Conservation (phyloP, 2,329 filamentous ascomycete genomes). For the Colletotrichum tanaceti region DNA sequence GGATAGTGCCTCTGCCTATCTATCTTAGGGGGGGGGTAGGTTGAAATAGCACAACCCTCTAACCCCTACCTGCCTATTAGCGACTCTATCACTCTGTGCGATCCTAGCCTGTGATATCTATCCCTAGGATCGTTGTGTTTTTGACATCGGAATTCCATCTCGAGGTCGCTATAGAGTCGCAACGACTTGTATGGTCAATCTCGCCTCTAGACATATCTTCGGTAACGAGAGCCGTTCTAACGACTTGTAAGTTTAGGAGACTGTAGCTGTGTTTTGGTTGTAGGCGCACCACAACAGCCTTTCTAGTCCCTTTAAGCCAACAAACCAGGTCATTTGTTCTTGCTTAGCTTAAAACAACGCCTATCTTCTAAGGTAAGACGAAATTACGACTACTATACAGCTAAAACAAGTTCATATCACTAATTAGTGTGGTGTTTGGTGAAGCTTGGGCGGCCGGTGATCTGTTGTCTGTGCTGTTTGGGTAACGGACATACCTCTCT, state of each 20-base stretch:
- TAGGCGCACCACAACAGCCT: neutral
- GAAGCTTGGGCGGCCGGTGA: neutral
- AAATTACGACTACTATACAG: neutral
- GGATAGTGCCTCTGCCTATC: too few species aligned
- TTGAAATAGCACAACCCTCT: too few species aligned
- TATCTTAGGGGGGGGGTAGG: too few species aligned
- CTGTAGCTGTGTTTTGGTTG: neutral
- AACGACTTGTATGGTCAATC: neutral
- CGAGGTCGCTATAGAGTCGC: neutral
- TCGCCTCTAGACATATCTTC: neutral
- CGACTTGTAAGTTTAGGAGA: neutral
- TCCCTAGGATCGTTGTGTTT: neutral
- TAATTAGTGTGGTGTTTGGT: too few species aligned
- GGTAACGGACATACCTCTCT: too few species aligned
- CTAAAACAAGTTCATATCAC: neutral
- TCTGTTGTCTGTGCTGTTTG: neutral
- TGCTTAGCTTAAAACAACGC: neutral
- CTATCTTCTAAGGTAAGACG: neutral
- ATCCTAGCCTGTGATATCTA: too few species aligned
- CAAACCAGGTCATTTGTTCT: slow-evolving; percentile 1
- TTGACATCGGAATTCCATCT: too few species aligned
- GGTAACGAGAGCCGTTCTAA: neutral
- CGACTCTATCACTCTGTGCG: too few species aligned
- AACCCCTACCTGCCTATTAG: too few species aligned
- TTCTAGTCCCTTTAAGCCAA: neutral